Base-by-base conservation (phyloP, 1,284 basidiomycete genomes). In the Retiboletus fuscus region DNA sequence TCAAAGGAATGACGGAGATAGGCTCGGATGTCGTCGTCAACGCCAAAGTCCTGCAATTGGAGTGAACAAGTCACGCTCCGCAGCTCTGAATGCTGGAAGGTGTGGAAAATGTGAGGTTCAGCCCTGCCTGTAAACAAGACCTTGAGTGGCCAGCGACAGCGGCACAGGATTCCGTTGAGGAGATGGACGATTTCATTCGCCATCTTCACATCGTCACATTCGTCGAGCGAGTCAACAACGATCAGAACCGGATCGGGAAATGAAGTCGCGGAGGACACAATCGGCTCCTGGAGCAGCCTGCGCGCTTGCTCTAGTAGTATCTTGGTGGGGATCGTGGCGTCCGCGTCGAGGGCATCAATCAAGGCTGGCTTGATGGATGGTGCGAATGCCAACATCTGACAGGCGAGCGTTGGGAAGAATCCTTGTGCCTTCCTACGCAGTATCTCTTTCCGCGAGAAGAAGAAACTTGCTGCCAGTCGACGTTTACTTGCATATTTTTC, bases 161-260 rank as follows among this genome's bases (percentile, higher is more conserved):
- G 57, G 28, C 30, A 60, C 41, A 75, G 30, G n/a, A 73, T 68
- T 39, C 65, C 55, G 6, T 47, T 55, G 12, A 77, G 60, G 63
- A 77, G 75, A 26, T 58, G 44, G 60, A 78, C 46, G 12, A 77
- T 68, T 58, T 77, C 77, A 15, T 16, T 63, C 12, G 58, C 71
- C 64, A 76, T 69, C 46, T 69, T 72, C 49, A 44, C 39, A 24
- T 77, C 68, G 15, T 77, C 77, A 53, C 76, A 78, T 65, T 77
- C 76, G 28, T 77, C 76, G 10, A 77, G 76, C 12, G 77, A 70
- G 51, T 77, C 76, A 61, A 77, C 39, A n/a, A 77, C 77, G 43
- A 77, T 74, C 30, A 77, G 47, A 44, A 72, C 34, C 3, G 76
- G 66, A 34, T 70, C 16, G 0, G 55, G 39, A 55, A 72, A 72